Base-by-base conservation (phyloP, 805 yeast genomes). In the Geotrichum ghanense region DNA sequence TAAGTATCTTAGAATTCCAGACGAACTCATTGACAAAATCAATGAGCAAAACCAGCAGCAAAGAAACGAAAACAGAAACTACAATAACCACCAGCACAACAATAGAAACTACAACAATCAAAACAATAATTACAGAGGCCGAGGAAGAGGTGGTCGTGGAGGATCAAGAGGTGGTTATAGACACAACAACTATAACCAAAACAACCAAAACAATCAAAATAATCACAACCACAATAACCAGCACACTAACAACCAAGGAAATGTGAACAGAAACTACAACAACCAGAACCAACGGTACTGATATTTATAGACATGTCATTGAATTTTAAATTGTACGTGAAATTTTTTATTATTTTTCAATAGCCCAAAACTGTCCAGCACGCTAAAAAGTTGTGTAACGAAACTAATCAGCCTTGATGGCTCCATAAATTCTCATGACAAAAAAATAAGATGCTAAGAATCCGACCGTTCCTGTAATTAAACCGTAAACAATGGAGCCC, bases 391-490 rank as follows among this genome's bases (percentile, higher is more conserved):
- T 31, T 6, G 37, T 19, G 16, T 9, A 31, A 27, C 31, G 3
- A 7, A 2, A 31, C 61, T 62, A 79, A 54, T 79, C 84, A 5
- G 68, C 65, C 59, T 79, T 80, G 41, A 74, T 69, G 10, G 78
- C 74, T 24, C 75, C 70, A 58, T 79, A 82, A 31, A 82, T 75
- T 56, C 65, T 75, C 53, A 73, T 73, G 23, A 85, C 77, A 60
- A 86, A 85, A 22, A 76, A 53, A 25, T 79, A 73, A 2, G 88
- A 80, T 16, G 88, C 74, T 46, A 81, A 59, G 42, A 83, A 73
- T 2, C 89, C 86, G 23, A 86, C 69, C 1, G 90, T 73, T 12
- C 95, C 95, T 55, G 85, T 79, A 1, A 82, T 78, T 31, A 82
- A 65, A 0, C 89, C 83, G 47, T 83, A 67, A 26, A 81, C 61